Base-by-base conservation (phyloP, 352 stramenopile genomes). In the Phytophthora pluvialis region DNA sequence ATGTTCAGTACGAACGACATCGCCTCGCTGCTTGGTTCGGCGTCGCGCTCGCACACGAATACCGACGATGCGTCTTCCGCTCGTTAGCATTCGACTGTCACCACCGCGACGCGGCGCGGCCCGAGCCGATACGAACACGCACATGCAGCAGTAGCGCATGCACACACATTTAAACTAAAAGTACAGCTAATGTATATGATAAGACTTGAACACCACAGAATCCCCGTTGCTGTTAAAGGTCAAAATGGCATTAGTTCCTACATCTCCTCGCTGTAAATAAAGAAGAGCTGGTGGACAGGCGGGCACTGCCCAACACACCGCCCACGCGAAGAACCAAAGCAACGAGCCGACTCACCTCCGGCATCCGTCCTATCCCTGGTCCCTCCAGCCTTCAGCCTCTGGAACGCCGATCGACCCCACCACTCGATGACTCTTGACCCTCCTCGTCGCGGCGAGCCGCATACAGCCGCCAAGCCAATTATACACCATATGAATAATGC, bases 401-500 rank as follows among this genome's bases (percentile, higher is more conserved):
- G 40, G 38, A 66, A 56, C 46, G 49, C 40, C 48, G 42, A 56
- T 66, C 56, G 35, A 62, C 56, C 67, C 55, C 57, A 62, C 44
- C 64, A 64, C 47, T 66, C 59, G 46, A 73, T 69, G 65, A 61
- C 33, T 68, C 53, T 69, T 69, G 51, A 61, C 51, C 59, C 64
- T 52, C 33, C 21, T 35, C 46, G 28, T 51, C 46, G 21, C 58
- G 15, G 54, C 57, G 9, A 42, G 18, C 59, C 35, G 12, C 39
- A 68, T 51, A 51, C 53, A 69, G 40, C 54, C 53, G 36, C 39
- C 53, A 50, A 68, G 54, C 60, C 58, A 70, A 74, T 70, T 67
- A 74, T 67, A 67, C 60, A 74, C 53, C 60, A 70, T 67, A 74
- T 74, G 66, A 74, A 74, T 64, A 65, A 70, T 74, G 66, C 66